Evolutionary conservation across 768 basidiomycete species (phyloP).

Genomic region (Auriculariales sp.): DNA sequence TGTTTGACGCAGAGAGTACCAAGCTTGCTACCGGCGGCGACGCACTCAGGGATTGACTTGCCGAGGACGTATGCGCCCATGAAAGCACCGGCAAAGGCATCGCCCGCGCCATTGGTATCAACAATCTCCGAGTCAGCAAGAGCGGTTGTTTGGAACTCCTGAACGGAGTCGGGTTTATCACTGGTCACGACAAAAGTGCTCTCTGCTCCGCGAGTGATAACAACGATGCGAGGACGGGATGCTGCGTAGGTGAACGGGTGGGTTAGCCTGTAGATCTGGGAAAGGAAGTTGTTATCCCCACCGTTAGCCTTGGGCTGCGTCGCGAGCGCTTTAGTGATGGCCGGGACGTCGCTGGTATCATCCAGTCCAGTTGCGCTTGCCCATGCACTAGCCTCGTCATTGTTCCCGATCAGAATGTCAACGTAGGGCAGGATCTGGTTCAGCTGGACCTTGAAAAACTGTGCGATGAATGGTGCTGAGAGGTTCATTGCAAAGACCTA

Average conservation of each 20-base stretch:
- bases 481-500: constrained; percentile 87
- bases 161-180: constrained; percentile 11
- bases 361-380: constrained; percentile 58
- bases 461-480: constrained; percentile 92
- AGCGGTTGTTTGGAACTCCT: constrained; percentile 28
- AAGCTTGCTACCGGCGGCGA: constrained; percentile 77
- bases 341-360: constrained; percentile 45
- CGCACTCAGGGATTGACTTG: constrained; percentile 58
- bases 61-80: constrained; percentile 72
- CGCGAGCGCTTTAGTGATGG: constrained; percentile 69
- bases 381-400: constrained; percentile 83
- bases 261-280: constrained; percentile 75
- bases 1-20: constrained; percentile 75
- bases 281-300: no score
- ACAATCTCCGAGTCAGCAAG: constrained; percentile 57
- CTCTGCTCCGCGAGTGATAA: constrained; percentile 35
- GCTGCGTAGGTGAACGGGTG: no score
- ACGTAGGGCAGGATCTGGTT: constrained; percentile 68
- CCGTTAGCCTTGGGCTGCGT: constrained; percentile 57
- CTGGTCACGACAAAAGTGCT: constrained; percentile 28
- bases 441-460: constrained; percentile 79
- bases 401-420: constrained; percentile 93
- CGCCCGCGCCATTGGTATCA: constrained; percentile 97
- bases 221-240: constrained; percentile 60
- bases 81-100: constrained; percentile 95